Evolutionary conservation across 768 basidiomycete species (phyloP).

Genomic region (Mycena galericulata): DNA sequence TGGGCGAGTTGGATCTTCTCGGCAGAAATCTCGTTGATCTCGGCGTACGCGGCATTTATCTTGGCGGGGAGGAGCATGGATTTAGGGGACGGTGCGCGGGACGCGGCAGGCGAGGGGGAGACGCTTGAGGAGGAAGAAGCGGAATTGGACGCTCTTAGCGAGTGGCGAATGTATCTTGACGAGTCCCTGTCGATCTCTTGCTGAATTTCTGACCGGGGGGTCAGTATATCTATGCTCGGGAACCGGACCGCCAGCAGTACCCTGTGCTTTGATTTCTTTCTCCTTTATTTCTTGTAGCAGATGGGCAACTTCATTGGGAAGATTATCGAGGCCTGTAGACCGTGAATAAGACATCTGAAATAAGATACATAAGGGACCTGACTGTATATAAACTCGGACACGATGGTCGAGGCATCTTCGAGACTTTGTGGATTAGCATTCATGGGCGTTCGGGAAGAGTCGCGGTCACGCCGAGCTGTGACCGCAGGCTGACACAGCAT

Average conservation of each 20-base stretch:
- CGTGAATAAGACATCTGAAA: neutral
- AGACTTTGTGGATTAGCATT: constrained; percentile 55
- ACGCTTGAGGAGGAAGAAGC: constrained; percentile 34
- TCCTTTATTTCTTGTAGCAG: constrained; percentile 64
- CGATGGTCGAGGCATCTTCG: constrained; percentile 66
- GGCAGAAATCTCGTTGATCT: constrained; percentile 56
- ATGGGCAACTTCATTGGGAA: constrained; percentile 65
- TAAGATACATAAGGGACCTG: neutral
- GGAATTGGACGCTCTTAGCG: constrained; percentile 47
- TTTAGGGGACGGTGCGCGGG: constrained; percentile 54
- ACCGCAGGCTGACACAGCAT: neutral
- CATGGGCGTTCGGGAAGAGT: constrained; percentile 26
- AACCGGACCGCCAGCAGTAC: constrained; percentile 35
- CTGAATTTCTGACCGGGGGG: constrained; percentile 54
- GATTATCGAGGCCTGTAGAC: constrained; percentile 61
- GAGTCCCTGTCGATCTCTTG: constrained; percentile 63
- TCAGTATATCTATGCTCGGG: neutral
- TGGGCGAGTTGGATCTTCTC: constrained; percentile 63
- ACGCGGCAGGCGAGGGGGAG: constrained; percentile 41
- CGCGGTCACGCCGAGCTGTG: constrained; percentile 10
- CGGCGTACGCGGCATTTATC: constrained; percentile 58
- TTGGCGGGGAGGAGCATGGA: constrained; percentile 53
- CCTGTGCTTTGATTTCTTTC: constrained; percentile 57
- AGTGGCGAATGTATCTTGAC: constrained; percentile 62
- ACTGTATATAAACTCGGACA: constrained; percentile 70